Base-by-base conservation (phyloP, 305 asterid genomes). In the Rubia balearica region DNA sequence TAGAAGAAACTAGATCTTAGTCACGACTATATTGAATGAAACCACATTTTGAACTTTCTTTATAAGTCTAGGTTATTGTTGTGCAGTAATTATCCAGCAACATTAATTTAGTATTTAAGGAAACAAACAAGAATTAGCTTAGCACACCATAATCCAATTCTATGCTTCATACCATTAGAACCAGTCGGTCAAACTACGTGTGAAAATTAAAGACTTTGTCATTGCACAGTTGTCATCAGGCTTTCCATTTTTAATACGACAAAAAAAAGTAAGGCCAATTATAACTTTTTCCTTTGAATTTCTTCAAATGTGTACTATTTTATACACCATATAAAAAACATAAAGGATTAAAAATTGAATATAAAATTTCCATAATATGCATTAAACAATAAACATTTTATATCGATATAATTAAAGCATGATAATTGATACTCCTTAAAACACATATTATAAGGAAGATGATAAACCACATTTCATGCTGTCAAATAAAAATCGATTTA, bases 181-280 rank as follows among this genome's bases (percentile, higher is more conserved):
- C n/a, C n/a, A n/a, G n/a, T n/a, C n/a, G n/a, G n/a, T 56, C 61
- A 56, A 57, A 3, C 16, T 1, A 24, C 0, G 40, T 60, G 4
- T 60, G 40, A 60, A 48, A 48, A 48, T 36, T 27, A 60, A 60
- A 60, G 40, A 60, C 41, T 60, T 24, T 12, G 30, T 59, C 30
- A 59, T 59, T 59, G 61, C 64, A 63, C 55, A 64, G 74, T 73
- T 61, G 62, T 57, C 67, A 40, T 65, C 33, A 8, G 41, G 19
- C 73, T 40, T 70, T 53, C 16, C 3, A 55, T 55, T 17, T 55
- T 55, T 4, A n/a, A 17, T 5, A 0, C 8, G 61, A 51, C 49
- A 43, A 43, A 21, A n/a, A 4, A 36, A 3, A 51, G 16, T 41
- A 14, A 69, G 60, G 68, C 36, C 64, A 41, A 27, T 62, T 27